Evolutionary conservation across 305 asterid species (phyloP).

Genomic region (Lippia alba): DNA sequence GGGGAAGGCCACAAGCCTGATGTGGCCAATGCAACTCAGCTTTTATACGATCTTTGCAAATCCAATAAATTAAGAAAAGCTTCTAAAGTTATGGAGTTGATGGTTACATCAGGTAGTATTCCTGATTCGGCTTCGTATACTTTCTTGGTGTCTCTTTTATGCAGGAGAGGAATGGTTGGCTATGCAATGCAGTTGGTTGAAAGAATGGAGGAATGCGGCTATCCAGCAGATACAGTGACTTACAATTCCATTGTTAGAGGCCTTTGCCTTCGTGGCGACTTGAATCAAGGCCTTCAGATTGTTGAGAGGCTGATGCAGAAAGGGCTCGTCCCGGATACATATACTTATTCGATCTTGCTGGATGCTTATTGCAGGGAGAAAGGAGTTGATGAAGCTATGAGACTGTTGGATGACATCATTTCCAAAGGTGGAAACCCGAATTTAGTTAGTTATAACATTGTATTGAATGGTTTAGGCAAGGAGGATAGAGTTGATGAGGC

Average conservation of each 20-base stretch:
- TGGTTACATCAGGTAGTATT: slow-evolving; percentile 64
- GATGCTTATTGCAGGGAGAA: slow-evolving; percentile 84
- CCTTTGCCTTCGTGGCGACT: slow-evolving; percentile 75
- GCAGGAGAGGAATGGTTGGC: slow-evolving; percentile 86
- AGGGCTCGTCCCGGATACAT: slow-evolving; percentile 84
- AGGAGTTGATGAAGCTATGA: slow-evolving; percentile 83
- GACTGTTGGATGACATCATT: slow-evolving; percentile 68
- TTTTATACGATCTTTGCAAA: slow-evolving; percentile 81
- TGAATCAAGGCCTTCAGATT: slow-evolving; percentile 62
- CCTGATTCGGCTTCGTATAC: slow-evolving; percentile 80
- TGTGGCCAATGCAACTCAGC: slow-evolving; percentile 65
- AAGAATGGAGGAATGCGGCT: slow-evolving; percentile 82
- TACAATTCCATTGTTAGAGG: slow-evolving; percentile 85
- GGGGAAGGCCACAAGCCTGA: slow-evolving; percentile 73
- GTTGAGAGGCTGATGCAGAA: slow-evolving; percentile 69
- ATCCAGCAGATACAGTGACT: slow-evolving; percentile 66
- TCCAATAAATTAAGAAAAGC: slow-evolving; percentile 70
- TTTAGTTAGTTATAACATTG: slow-evolving; percentile 80
- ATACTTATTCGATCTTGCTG: slow-evolving; percentile 81
- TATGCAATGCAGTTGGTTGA: slow-evolving; percentile 92
- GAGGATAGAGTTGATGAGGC: slow-evolving; percentile 83
- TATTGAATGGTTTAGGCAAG: slow-evolving; percentile 81
- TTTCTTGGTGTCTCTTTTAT: slow-evolving; percentile 67
- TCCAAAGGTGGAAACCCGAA: slow-evolving; percentile 80
- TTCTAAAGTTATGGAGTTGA: slow-evolving; percentile 78